phyloP scores from a whole-genome alignment of 2,329 filamentous ascomycete species.

The Grosmannia serpens region DNA sequence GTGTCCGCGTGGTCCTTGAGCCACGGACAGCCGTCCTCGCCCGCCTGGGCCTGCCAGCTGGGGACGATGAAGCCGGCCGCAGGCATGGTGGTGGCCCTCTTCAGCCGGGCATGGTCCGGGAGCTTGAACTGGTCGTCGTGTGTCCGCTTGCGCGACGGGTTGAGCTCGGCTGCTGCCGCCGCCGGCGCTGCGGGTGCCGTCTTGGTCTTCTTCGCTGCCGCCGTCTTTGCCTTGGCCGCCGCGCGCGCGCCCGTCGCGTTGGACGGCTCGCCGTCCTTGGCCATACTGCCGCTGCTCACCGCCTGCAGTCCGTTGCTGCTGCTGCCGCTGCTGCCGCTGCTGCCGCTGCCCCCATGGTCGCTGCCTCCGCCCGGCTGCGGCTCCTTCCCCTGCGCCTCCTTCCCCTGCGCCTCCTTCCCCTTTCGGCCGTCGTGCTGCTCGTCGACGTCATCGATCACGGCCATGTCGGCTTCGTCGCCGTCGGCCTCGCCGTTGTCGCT shows the following conservation, averaged over 20 bases:
- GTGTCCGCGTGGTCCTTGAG: conserved; percentile 43
- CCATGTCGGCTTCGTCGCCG: conserved; percentile 3
- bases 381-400: too few relatives aligned
- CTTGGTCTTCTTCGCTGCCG: neutral
- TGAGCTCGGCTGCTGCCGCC: conserved; percentile 4
- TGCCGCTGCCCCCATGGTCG: neutral
- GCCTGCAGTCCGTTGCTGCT: neutral
- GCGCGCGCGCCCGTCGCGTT: neutral
- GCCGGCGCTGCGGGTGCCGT: neutral
- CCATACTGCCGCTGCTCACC: neutral
- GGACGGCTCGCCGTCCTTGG: neutral
- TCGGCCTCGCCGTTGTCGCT: conserved; percentile 29
- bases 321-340: conserved; percentile 1
- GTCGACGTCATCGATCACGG: neutral
- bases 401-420: neutral
- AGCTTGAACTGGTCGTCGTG: conserved; percentile 54
- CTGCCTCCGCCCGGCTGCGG: neutral
- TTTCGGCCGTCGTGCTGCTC: neutral
- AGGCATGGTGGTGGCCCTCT: conserved; percentile 37
- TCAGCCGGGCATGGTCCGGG: conserved; percentile 39
- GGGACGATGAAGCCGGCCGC: conserved; percentile 36
- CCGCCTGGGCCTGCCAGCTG: conserved; percentile 36
- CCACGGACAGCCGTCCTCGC: conserved; percentile 52
- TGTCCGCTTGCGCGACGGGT: conserved; percentile 58
- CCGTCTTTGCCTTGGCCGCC: neutral